These are phyloP conservation scores for Naumovozyma dairenensis DNA, from an alignment of 805 yeast species.

Conservation along the genomic window DNA sequence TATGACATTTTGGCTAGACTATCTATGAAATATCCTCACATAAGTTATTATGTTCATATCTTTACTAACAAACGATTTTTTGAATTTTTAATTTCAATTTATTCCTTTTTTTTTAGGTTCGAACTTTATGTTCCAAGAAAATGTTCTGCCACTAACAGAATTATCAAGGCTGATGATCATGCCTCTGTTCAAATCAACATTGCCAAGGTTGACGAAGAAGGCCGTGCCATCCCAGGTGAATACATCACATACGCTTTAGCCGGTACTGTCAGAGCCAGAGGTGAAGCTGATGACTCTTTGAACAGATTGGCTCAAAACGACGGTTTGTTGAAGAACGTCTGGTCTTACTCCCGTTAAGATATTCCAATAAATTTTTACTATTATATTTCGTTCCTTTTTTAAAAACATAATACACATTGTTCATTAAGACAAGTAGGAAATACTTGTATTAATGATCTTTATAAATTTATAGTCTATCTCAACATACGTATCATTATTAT, in stretches of 20 bases:
- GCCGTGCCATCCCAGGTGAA: conserved; percentile 86
- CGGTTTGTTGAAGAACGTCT: conserved; percentile 94
- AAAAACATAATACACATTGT: no score
- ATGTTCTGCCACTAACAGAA: conserved; percentile 99
- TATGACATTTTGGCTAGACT: not conserved
- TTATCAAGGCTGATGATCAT: conserved; percentile 99
- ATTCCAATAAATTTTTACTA: no score
- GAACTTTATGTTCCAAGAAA: conserved; percentile 99
- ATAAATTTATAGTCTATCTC: no score
- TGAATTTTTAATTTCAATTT: no score
- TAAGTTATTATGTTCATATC: not conserved
- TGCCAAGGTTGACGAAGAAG: conserved; percentile 95
- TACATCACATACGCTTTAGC: conserved; percentile 91
- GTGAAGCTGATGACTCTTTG: conserved; percentile 98
- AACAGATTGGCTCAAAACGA: conserved; percentile 99
- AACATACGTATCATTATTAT: no score
- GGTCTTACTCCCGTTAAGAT: conserved; percentile 87
- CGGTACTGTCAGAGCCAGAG: conserved; percentile 97
- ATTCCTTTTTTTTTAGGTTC: conserved; percentile 47
- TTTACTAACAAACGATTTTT: conserved; percentile 16
- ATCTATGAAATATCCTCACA: not conserved
- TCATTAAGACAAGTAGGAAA: no score
- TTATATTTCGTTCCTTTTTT: no score
- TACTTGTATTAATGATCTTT: no score
- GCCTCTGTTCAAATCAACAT: conserved; percentile 98